These are phyloP conservation scores for Pisolithus thermaeus DNA, from an alignment of 1,284 basidiomycete genomes.

Conservation along the genomic window DNA sequence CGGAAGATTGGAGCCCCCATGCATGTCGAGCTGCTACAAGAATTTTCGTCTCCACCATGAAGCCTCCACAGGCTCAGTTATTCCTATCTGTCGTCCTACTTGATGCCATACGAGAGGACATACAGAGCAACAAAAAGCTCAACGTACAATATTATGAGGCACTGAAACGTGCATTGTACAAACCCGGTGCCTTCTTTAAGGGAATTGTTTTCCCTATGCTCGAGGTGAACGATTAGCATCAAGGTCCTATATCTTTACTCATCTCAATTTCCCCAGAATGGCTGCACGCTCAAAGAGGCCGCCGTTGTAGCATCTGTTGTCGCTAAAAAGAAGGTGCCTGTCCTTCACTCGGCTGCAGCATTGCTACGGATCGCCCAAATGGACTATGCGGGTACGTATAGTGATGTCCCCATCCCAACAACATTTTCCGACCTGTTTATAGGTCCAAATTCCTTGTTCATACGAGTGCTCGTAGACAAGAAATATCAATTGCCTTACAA, in stretches of 20 bases:
- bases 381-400: slow-evolving; percentile 79
- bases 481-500: slow-evolving; percentile 98
- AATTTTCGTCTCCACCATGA: slow-evolving; percentile 96
- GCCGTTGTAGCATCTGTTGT: slow-evolving; percentile 93
- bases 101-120: slow-evolving; percentile 89
- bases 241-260: background rate
- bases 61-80: slow-evolving; percentile 91
- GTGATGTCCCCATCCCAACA: background rate
- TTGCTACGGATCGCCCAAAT: slow-evolving; percentile 91
- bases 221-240: slow-evolving; percentile 54
- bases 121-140: slow-evolving; percentile 81
- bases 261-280: slow-evolving; percentile 23
- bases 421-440: background rate
- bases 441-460: slow-evolving; percentile 95
- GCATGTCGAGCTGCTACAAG: slow-evolving; percentile 91
- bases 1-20: slow-evolving; percentile 94
- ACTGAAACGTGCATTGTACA: slow-evolving; percentile 89
- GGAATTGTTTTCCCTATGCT: slow-evolving; percentile 95
- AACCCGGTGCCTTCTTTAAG: slow-evolving; percentile 98
- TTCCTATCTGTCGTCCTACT: slow-evolving; percentile 92
- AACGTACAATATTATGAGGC: slow-evolving; percentile 94
- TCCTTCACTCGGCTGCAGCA: slow-evolving; percentile 95
- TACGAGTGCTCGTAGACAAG: slow-evolving; percentile 95
- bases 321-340: slow-evolving; percentile 88
- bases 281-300: slow-evolving; percentile 92